phyloP scores from a whole-genome alignment of 441 rosid genomes.

The Viola pubescens region DNA sequence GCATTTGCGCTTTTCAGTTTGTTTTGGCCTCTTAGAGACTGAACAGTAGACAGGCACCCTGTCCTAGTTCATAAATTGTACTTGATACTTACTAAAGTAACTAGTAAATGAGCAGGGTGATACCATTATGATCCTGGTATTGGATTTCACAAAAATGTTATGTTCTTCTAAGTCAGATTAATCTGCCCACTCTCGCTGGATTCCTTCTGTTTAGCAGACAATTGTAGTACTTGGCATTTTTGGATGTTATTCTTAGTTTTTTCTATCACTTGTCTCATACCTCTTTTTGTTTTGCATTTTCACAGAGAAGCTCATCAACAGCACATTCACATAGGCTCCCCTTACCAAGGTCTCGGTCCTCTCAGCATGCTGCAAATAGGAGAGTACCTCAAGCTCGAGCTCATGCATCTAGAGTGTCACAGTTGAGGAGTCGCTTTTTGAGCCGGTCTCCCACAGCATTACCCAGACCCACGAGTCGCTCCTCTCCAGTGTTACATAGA shows the following conservation, averaged over 20 bases:
- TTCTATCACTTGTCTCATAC: conserved; percentile 6
- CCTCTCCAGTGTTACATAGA: conserved; percentile 24
- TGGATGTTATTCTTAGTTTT: not conserved
- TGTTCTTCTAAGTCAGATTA: no score
- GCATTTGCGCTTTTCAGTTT: no score
- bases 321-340: conserved; percentile 33
- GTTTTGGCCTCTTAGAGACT: no score
- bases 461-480: conserved; percentile 18
- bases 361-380: conserved; percentile 40
- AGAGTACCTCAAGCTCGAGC: conserved; percentile 34
- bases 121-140: no score
- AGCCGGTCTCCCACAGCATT: conserved; percentile 26
- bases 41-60: no score
- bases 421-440: conserved; percentile 39
- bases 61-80: no score
- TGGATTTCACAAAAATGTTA: no score
- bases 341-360: conserved; percentile 28
- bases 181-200: no score
- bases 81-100: no score
- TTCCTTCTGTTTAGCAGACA: not conserved
- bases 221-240: not conserved
- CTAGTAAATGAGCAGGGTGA: no score
- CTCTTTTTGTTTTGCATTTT: conserved; percentile 12
- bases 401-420: conserved; percentile 36
- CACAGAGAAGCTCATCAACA: conserved; percentile 35